These are phyloP conservation scores for Tardiomyces blankii DNA, from an alignment of 1,139 yeast species.

Conservation along the genomic window DNA sequence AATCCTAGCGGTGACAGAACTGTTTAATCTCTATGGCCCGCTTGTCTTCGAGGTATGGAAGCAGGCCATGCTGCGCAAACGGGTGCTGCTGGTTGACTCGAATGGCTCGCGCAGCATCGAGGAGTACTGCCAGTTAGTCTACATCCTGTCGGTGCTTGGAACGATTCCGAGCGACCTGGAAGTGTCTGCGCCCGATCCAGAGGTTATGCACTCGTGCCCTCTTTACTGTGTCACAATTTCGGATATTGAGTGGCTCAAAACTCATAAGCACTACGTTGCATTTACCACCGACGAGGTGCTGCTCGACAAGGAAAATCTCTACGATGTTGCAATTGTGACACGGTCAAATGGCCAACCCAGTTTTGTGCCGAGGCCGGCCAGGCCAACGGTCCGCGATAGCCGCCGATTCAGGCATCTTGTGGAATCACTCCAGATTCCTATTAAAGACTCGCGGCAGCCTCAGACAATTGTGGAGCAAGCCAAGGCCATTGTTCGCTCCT, in stretches of 20 bases:
- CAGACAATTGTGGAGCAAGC: too few relatives aligned
- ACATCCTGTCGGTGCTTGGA: slow-evolving; percentile 38
- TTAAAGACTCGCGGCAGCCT: too few relatives aligned
- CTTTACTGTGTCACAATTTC: slow-evolving; percentile 56
- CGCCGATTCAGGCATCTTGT: slow-evolving; percentile 19
- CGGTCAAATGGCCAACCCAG: slow-evolving; percentile 3
- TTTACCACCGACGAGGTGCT: slow-evolving; percentile 14
- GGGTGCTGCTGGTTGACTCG: slow-evolving; percentile 46
- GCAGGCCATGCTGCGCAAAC: slow-evolving; percentile 49
- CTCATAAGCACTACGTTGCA: slow-evolving; percentile 9
- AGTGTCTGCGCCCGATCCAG: slow-evolving; percentile 12
- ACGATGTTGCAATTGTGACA: slow-evolving; percentile 5
- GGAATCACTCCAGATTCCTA: slow-evolving; percentile 7
- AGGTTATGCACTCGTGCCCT: slow-evolving; percentile 33
- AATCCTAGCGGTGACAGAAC: slow-evolving; percentile 35
- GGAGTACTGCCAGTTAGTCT: slow-evolving; percentile 35
- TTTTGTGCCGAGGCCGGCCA: not conserved
- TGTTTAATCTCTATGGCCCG: slow-evolving; percentile 56
- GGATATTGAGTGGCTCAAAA: slow-evolving; percentile 29
- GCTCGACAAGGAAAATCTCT: slow-evolving; percentile 3
- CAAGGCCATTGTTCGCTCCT: not conserved
- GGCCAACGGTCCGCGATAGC: slow-evolving; percentile 18
- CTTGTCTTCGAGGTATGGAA: slow-evolving; percentile 62
- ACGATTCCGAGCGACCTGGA: slow-evolving; percentile 32
- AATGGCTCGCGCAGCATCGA: slow-evolving; percentile 27